A percentile compares a stretch with the other conserved stretches of the same genome.
phyloP scores from a whole-genome alignment of 192 early-diverging fungal species.

The Glomus cerebriforme region DNA sequence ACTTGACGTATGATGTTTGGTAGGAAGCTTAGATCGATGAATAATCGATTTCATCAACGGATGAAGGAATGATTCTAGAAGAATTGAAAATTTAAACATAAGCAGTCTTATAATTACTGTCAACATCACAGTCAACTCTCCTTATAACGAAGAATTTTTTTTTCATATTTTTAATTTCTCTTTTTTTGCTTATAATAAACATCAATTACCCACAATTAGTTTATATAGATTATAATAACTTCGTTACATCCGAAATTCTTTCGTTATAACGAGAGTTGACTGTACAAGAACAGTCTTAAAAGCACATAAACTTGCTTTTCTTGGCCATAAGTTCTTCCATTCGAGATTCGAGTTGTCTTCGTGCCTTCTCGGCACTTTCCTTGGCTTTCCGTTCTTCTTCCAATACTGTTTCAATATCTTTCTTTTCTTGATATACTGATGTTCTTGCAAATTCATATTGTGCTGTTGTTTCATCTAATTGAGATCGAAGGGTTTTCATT shows the following conservation, averaged over 20 bases:
- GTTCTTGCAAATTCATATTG: constrained; percentile 33
- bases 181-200: background rate
- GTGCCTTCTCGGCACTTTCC: constrained; percentile 56
- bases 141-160: constrained; percentile 11
- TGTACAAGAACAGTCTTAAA: constrained; percentile 36
- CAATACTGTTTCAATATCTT: constrained; percentile 39
- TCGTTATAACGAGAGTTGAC: constrained; percentile 20
- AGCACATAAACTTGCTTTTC: constrained; percentile 63
- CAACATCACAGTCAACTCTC: background rate
- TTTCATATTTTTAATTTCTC: background rate
- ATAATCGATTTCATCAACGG: constrained; percentile 13
- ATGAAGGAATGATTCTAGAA: constrained; percentile 13
- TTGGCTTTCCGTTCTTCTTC: constrained; percentile 50
- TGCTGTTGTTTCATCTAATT: constrained; percentile 39
- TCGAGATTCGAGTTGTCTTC: constrained; percentile 48
- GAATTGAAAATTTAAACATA: background rate
- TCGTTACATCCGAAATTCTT: background rate
- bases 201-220: background rate
- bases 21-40: background rate
- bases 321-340: constrained; percentile 60
- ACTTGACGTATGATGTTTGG: background rate
- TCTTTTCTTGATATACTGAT: constrained; percentile 39
- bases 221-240: no score
- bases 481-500: constrained; percentile 40
- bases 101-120: background rate